Percentiles rank a stretch among this genome's conserved stretches.
Evolutionary conservation across 1,284 basidiomycete genomes (phyloP).

Genomic region (Ceratobasidium sp.): DNA sequence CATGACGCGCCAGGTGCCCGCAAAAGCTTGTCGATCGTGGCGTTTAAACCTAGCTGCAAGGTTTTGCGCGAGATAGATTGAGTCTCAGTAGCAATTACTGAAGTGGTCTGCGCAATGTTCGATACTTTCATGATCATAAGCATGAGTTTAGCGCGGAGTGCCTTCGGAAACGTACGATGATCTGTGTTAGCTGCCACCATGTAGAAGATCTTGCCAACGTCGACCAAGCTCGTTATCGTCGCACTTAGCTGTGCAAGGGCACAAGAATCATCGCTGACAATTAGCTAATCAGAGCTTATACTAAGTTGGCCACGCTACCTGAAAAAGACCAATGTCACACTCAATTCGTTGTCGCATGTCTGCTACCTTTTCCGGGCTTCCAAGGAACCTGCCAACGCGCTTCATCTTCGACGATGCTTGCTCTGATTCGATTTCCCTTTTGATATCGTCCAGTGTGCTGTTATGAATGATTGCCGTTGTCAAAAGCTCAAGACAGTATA

Average conservation of each 20-base stretch:
- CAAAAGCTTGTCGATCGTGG: conserved; percentile 16
- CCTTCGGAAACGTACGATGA: not conserved
- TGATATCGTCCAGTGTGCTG: not conserved
- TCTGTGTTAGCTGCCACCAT: not conserved
- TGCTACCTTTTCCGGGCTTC: not conserved
- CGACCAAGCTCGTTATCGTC: not conserved
- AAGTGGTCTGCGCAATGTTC: not conserved
- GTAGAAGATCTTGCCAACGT: not conserved
- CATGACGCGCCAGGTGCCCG: conserved; percentile 18
- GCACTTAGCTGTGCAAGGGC: not conserved
- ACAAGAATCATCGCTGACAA: not conserved
- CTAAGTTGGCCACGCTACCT: not conserved
- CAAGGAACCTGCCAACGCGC: not conserved
- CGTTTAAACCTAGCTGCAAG: not conserved
- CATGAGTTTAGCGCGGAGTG: not conserved
- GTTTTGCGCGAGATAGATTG: not conserved
- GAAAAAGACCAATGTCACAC: not conserved
- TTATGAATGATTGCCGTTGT: not conserved
- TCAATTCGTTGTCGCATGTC: conserved; percentile 4
- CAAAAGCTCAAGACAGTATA: not conserved
- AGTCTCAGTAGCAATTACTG: not conserved
- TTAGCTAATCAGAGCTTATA: not conserved
- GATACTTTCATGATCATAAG: not conserved
- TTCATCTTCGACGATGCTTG: not conserved
- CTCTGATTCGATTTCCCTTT: not conserved